A percentile compares a stretch with the other conserved stretches of the same genome.
These are phyloP conservation scores for Acacia crassicarpa DNA, from an alignment of 306 rosid genomes.

Conservation along the genomic window DNA sequence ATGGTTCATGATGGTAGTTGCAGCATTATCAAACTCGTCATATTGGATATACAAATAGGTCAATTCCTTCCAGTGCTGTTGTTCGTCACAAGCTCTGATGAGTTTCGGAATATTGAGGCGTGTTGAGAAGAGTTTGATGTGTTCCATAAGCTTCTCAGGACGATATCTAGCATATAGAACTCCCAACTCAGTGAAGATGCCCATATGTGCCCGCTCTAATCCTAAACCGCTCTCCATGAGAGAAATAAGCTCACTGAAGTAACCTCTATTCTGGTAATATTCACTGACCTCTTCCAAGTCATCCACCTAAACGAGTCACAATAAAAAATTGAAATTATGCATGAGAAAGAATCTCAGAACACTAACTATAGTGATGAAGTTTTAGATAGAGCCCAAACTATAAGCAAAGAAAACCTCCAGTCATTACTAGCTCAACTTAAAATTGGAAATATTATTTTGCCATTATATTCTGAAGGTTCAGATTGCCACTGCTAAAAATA, in stretches of 20 bases:
- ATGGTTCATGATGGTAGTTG: constrained; percentile 98
- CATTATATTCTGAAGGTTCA: constrained; percentile 8
- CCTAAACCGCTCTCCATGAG: constrained; percentile 99
- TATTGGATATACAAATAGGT: constrained; percentile 96
- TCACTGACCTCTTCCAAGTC: constrained; percentile 99
- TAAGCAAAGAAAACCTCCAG: constrained; percentile 28
- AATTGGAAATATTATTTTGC: constrained; percentile 1
- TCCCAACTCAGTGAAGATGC: constrained; percentile 96
- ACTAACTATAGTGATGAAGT: background rate
- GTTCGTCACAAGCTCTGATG: constrained; percentile 96
- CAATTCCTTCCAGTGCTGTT: constrained; percentile 95
- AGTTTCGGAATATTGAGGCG: constrained; percentile 98
- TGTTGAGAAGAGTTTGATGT: constrained; percentile 91
- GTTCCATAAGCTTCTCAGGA: constrained; percentile 98
- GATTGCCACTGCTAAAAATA: constrained; percentile 14
- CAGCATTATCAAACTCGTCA: constrained; percentile 99
- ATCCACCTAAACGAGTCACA: constrained; percentile 68
- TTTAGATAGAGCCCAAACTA: constrained; percentile 2
- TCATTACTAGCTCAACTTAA: constrained; percentile 15
- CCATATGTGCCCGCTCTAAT: constrained; percentile 98
- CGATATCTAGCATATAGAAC: constrained; percentile 98
- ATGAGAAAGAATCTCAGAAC: constrained; percentile 17
- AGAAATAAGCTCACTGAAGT: constrained; percentile 92
- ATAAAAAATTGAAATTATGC: background rate
- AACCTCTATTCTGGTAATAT: constrained; percentile 97